These are phyloP conservation scores for Mycena crocata DNA, from an alignment of 768 basidiomycete species.

Conservation along the genomic window DNA sequence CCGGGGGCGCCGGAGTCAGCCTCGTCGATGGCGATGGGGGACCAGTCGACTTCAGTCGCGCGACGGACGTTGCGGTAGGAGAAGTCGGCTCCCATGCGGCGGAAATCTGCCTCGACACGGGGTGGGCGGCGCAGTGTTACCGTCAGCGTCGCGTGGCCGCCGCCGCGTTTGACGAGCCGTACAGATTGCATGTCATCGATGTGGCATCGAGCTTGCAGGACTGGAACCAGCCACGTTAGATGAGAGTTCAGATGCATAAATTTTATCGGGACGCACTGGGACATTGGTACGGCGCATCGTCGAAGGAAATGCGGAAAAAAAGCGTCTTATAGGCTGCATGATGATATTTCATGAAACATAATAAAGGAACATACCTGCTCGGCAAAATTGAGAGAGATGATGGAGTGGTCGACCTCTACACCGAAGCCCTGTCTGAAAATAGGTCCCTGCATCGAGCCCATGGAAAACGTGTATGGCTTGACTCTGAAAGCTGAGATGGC, in stretches of 20 bases:
- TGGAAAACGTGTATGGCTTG: constrained; percentile 18
- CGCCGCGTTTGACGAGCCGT: not conserved
- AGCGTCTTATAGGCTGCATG: not conserved
- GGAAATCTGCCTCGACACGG: constrained; percentile 27
- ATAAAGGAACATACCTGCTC: constrained; percentile 12
- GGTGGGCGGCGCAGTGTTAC: constrained; percentile 31
- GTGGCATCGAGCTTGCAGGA: constrained; percentile 15
- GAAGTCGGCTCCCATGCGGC: not conserved
- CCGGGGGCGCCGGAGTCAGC: constrained; percentile 6
- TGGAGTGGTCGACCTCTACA: constrained; percentile 10
- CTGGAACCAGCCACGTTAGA: not conserved
- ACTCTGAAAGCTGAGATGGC: constrained; percentile 17
- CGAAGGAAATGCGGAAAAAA: constrained; percentile 26
- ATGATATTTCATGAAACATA: not conserved
- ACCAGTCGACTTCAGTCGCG: constrained; percentile 32
- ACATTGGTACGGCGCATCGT: constrained; percentile 9
- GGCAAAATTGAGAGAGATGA: constrained; percentile 15
- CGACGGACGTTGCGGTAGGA: constrained; percentile 1
- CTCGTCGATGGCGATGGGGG: constrained; percentile 22
- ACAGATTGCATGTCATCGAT: constrained; percentile 29
- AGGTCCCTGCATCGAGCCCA: constrained; percentile 28
- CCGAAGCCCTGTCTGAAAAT: constrained; percentile 24
- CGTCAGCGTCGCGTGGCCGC: constrained; percentile 11
- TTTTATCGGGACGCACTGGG: constrained; percentile 19
- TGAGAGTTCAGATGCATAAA: not conserved